Evolutionary conservation across 129 eudicot genomes (phyloP).

Genomic region (Glebionis coronaria): DNA sequence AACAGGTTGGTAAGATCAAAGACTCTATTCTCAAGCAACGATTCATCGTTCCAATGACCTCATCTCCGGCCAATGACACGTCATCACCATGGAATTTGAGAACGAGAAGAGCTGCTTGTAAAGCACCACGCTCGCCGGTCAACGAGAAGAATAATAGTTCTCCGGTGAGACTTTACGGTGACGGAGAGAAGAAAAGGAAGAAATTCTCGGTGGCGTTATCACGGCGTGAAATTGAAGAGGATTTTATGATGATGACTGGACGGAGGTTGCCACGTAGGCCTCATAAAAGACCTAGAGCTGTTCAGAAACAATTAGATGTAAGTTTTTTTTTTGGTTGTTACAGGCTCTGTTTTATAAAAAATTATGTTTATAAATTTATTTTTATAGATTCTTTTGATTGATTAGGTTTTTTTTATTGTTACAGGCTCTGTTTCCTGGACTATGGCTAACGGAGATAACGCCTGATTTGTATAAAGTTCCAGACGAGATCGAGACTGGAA

Average conservation of each 20-base stretch:
- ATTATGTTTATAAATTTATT: too few relatives aligned
- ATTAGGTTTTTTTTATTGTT: conserved; percentile 18
- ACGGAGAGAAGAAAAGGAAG: conserved; percentile 42
- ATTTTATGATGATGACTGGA: conserved; percentile 61
- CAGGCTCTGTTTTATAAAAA: not conserved
- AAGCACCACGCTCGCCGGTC: conserved; percentile 37
- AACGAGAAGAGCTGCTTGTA: conserved; percentile 71
- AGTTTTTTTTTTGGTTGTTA: too few relatives aligned
- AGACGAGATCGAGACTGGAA: conserved; percentile 38
- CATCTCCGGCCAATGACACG: not conserved
- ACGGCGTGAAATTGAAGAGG: conserved; percentile 63
- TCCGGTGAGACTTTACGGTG: conserved; percentile 24
- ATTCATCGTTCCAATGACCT: conserved; percentile 21
- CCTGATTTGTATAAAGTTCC: conserved; percentile 74
- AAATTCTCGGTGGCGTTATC: conserved; percentile 63
- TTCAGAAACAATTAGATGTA: conserved; percentile 77
- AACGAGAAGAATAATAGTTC: conserved; percentile 30
- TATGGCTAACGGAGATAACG: conserved; percentile 61
- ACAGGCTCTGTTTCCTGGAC: conserved; percentile 70
- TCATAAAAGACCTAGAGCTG: conserved; percentile 49
- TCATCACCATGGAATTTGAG: conserved; percentile 84
- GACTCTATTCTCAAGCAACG: conserved; percentile 55
- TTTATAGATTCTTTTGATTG: not conserved
- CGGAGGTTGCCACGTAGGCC: conserved; percentile 59
- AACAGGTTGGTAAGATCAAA: conserved; percentile 63